Percentiles rank a stretch among this genome's conserved stretches.
phyloP scores from a whole-genome alignment of 2,329 filamentous ascomycete genomes.

The Fusarium tupiense region DNA sequence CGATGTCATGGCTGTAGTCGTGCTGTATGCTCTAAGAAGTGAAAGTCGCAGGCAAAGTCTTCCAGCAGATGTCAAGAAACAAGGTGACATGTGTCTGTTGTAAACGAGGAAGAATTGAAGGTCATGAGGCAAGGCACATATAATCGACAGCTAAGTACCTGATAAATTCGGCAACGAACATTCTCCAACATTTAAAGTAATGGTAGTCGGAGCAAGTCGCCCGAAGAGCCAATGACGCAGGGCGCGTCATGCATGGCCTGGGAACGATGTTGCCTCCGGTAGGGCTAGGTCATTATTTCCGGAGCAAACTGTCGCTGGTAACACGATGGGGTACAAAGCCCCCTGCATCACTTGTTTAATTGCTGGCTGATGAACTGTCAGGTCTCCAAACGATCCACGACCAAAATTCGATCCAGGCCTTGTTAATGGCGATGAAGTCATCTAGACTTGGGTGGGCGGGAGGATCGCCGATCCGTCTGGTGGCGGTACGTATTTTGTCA shows the following conservation, averaged over 20 bases:
- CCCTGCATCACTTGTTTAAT: conserved; percentile 11
- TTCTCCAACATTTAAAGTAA: conserved; percentile 10
- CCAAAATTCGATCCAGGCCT: conserved; percentile 31
- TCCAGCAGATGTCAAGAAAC: conserved; percentile 9
- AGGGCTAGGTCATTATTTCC: conserved; percentile 29
- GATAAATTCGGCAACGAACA: background rate
- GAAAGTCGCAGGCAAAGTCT: background rate
- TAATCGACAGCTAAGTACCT: background rate
- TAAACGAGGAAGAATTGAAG: background rate
- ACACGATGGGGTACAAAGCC: conserved; percentile 4
- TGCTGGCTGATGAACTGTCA: conserved; percentile 4
- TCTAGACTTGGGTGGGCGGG: conserved; percentile 22
- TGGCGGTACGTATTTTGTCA: conserved; percentile 20
- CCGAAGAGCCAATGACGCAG: conserved; percentile 39
- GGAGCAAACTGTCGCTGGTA: conserved; percentile 5
- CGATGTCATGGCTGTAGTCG: conserved; percentile 45
- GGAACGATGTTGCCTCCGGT: conserved; percentile 15
- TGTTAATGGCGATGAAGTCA: conserved; percentile 41
- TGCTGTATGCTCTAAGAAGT: conserved; percentile 6
- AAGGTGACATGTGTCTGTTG: conserved; percentile 6
- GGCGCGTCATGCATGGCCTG: conserved; percentile 41
- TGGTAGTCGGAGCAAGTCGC: conserved; percentile 35
- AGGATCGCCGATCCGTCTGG: conserved; percentile 35
- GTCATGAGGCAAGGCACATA: background rate
- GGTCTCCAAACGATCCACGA: conserved; percentile 26